Evolutionary conservation across 2,329 filamentous ascomycete species (phyloP), one percentile per base, ranked within the genome.

Genomic region (Fusarium dimerum): DNA sequence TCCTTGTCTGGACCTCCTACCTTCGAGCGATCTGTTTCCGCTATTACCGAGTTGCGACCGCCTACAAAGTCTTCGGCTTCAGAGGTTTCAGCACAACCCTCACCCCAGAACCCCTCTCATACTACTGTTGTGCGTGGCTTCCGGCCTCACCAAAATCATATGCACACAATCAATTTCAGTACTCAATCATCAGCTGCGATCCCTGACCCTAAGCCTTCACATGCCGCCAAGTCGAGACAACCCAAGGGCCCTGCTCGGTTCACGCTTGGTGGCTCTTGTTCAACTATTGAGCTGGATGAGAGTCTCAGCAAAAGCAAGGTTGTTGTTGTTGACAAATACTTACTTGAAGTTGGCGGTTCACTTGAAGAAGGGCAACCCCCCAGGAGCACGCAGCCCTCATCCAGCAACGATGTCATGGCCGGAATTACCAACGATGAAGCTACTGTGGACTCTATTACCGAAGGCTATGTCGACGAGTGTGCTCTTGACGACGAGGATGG

Each of bases 281-380:
- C 90, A 58, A 95, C 91, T 39, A 80, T 75, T 54, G 77, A 79
- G 47, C 74, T 73, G 45, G 75, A 74, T n/a, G 75, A 78, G 47
- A 81, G 78, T 60, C 64, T 81, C 6, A 77, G 81, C 44, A 67
- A 67, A 48, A 73, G 70, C 58, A 71, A 54, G 63, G 71, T 68
- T 10, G 55, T 57, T 17, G 54, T 56, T 17, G 52, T 61, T 47
- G 72, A 69, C 62, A 73, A 71, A 65, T 61, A 67, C 46, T 76
- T 79, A 70, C 83, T 84, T 67, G 74, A 78, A 60, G 70, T 83
- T 52, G 80, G 80, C 17, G 79, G 73, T 42, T 83, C 79, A 1
- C 92, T 88, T 30, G 91, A 92, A 61, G 90, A 94, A 54, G 87
- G 89, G 56, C 89, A 86, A 70, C 95, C 91, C 0, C 81, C 91